Evolutionary conservation across 495 filamentous ascomycete species (phyloP), one percentile per base, ranked within the genome.

Genomic region (Daldinia vernicosa): DNA sequence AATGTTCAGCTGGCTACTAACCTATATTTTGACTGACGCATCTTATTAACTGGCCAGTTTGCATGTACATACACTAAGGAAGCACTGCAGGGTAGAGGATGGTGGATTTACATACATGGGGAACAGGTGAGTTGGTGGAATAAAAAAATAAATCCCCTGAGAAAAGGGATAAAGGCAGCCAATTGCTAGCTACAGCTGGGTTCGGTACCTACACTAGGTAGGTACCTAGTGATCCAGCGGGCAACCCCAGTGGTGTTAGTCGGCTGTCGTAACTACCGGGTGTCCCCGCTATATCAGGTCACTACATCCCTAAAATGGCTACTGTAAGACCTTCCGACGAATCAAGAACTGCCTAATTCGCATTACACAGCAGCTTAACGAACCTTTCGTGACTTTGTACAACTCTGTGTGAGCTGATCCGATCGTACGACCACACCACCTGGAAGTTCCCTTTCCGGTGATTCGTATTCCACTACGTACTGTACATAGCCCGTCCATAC

Each of bases 351-450:
- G 8, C 8, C 28, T 58, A 66, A 69, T 69, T 33, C 37, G 39
- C 51, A 73, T 73, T 73, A 73, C 70, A 39, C 60, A 73, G 60
- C 70, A 73, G 15, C 6, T 22, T 50, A 65, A 53, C 45, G 60
- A 66, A 58, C 55, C 55, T 63, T 73, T 59, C 35, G 70, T 66
- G 61, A 68, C 65, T 54, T 28, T 72, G 57, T 35, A 53, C 55
- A 39, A 60, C 37, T 32, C 37, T 69, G 50, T 17, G 40, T 73
- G 70, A 66, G 66, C 70, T 73, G 70, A 73, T 73, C 57, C 40
- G 65, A 73, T 73, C 70, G 62, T 73, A 73, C 70, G 70, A 73
- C 70, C 56, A 58, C 26, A 65, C 61, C 65, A 69, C 65, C 61
- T 61, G 66, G 66, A 63, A 61, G 45, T 45, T 55, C 57, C 45